phyloP scores from a whole-genome alignment of 768 basidiomycete species.

The Cyclocybe cylindracea region DNA sequence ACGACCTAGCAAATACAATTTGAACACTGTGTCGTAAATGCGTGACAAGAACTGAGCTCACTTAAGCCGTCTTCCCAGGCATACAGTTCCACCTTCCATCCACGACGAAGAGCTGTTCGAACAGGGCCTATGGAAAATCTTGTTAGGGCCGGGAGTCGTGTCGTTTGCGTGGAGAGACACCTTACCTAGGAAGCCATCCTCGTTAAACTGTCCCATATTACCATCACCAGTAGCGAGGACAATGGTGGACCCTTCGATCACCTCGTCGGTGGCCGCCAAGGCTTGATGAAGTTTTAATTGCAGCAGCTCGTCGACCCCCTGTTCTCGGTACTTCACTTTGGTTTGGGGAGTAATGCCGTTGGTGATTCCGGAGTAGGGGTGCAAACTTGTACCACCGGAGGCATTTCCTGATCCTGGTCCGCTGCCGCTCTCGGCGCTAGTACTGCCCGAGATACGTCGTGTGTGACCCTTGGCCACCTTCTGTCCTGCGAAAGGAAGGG shows the following conservation, averaged over 20 bases:
- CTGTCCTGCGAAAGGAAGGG: constrained; percentile 10
- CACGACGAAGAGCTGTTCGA: constrained; percentile 79
- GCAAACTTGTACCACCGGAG: constrained; percentile 12
- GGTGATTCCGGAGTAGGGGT: constrained; percentile 15
- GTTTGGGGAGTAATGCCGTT: constrained; percentile 18
- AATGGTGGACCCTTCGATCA: constrained; percentile 73
- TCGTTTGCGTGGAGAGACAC: constrained; percentile 1
- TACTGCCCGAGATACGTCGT: constrained; percentile 26
- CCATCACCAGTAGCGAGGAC: constrained; percentile 95
- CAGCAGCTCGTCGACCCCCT: constrained; percentile 93
- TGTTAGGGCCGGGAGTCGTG: not conserved
- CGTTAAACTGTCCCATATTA: constrained; percentile 88
- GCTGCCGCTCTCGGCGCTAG: constrained; percentile 26
- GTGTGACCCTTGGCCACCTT: constrained; percentile 15
- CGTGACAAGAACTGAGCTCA: constrained; percentile 22
- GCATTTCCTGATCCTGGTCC: constrained; percentile 14
- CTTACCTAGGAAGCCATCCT: constrained; percentile 81
- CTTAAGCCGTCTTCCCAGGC: constrained; percentile 88
- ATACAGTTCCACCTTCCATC: constrained; percentile 95
- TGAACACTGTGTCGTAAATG: not conserved
- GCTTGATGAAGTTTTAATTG: constrained; percentile 92
- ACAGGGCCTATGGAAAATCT: constrained; percentile 55
- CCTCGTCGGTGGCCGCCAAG: constrained; percentile 66
- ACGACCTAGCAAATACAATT: constrained; percentile 33
- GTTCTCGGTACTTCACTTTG: constrained; percentile 75